A percentile compares a stretch with the other conserved stretches of the same genome.
phyloP scores from a whole-genome alignment of 495 filamentous ascomycete species.

The Daldinia vernicosa region DNA sequence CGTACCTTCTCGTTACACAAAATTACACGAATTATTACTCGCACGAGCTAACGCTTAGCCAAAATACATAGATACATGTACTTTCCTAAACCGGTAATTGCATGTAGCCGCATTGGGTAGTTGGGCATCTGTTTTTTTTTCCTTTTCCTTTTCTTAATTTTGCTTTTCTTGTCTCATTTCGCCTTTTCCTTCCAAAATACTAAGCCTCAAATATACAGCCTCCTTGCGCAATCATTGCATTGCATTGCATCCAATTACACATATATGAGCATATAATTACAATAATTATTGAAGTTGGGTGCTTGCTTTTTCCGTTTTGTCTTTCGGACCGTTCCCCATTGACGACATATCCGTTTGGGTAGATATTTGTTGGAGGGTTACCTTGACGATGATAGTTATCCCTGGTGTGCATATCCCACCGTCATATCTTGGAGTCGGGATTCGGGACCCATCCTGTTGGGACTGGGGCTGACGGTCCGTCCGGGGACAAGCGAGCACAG shows the following conservation, averaged over 20 bases:
- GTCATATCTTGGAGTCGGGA: constrained; percentile 26
- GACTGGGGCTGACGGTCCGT: constrained; percentile 40
- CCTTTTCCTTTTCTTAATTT: neutral
- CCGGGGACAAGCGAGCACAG: constrained; percentile 29
- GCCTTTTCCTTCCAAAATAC: neutral
- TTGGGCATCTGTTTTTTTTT: neutral
- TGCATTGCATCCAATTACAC: neutral
- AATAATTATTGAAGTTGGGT: constrained; percentile 1
- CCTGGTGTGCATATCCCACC: constrained; percentile 23
- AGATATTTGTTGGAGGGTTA: constrained; percentile 18
- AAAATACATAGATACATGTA: no score
- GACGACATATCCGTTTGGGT: constrained; percentile 19
- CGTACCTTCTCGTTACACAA: constrained; percentile 17
- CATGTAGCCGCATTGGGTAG: no score
- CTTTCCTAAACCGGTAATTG: no score
- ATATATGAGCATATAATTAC: neutral
- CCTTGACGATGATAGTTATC: constrained; percentile 22
- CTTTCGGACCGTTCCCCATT: constrained; percentile 27
- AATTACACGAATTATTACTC: neutral
- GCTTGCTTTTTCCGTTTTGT: constrained; percentile 3
- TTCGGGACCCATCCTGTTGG: constrained; percentile 37
- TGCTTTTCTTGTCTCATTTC: neutral
- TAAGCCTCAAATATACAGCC: neutral
- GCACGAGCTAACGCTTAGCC: neutral
- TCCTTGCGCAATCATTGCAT: neutral